Conservation (phyloP, 2,329 filamentous ascomycete genomes). For the Calonectria fujianensis region DNA sequence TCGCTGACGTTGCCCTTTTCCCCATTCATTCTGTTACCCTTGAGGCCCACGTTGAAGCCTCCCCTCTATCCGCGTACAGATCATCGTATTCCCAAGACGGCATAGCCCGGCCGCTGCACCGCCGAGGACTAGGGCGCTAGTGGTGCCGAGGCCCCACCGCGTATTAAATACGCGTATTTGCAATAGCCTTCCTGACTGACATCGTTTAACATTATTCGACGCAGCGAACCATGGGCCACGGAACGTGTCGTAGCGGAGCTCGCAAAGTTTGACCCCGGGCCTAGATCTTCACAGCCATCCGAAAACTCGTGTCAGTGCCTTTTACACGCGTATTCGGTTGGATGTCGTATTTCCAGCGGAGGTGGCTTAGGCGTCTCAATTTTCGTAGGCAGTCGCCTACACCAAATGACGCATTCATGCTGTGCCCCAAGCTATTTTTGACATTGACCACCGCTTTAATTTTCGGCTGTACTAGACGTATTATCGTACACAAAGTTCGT, state of each 20-base stretch:
- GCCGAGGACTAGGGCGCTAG: slow-evolving; percentile 19
- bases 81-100: slow-evolving; percentile 11
- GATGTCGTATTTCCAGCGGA: neutral
- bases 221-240: slow-evolving; percentile 21
- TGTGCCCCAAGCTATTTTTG: neutral
- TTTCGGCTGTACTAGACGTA: slow-evolving; percentile 4
- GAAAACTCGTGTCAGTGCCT: neutral
- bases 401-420: neutral
- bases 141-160: neutral
- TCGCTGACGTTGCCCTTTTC: slow-evolving; percentile 25
- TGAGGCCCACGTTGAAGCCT: neutral
- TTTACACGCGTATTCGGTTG: slow-evolving; percentile 12
- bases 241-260: slow-evolving; percentile 13
- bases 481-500: neutral
- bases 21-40: slow-evolving; percentile 12
- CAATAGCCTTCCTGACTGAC: neutral
- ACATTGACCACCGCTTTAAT: neutral
- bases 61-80: slow-evolving; percentile 32
- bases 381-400: neutral
- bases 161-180: slow-evolving; percentile 22
- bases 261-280: neutral
- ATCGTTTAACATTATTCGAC: slow-evolving; percentile 9
- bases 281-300: neutral
- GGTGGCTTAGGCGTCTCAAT: too few relatives aligned
- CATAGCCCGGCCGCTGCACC: neutral